Base-by-base conservation (phyloP, 1,139 yeast species). In the Blastobotrys petasosporus region DNA sequence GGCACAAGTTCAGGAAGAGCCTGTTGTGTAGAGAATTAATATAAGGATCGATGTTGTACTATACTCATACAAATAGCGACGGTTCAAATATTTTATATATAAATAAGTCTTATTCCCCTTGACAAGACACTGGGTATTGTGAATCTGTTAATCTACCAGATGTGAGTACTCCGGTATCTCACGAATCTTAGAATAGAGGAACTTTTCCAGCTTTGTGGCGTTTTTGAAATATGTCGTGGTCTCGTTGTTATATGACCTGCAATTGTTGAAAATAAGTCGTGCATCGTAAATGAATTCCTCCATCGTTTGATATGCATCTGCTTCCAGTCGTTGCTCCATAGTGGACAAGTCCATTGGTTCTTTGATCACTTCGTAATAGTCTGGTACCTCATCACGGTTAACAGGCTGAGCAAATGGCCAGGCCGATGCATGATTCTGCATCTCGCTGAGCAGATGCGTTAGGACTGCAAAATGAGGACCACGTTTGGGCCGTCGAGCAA, bases 281-380 rank as follows among this genome's bases (percentile, higher is more conserved):
- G 94, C 79, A 67, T 94, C 99, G 64, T 88, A 85, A 49, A 90
- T 74, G 63, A 90, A 94, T 61, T 87, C 92, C 56, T 88, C 97
- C 75, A 94, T 84, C 11, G 85, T 77, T 51, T 85, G 86, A 64
- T 94, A 94, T 55, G 85, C 85, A 66, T 92, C 96, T 58, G 85
- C 87, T 54, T 92, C 98, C 37, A 94, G 73, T 61, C 90, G 86
- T 61, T 77, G 82, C 61, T 92, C 98, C 96, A 94, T 92, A 0
- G 97, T 88, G 25, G 94, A 80, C 47, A 92, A 70, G 63, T 94
- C 98, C 98, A 94, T 94, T n/a, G 99, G 98, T 63, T 92, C 97
- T 61, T 90, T 88, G 53, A 92, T 92, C 29, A 92, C 94, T 56
- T 87, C 95, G 63, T 92, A 92, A 63, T 94, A 94, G 64, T 94